phyloP scores from a whole-genome alignment of 2,329 filamentous ascomycete genomes.

The Plectosphaerella sp. region DNA sequence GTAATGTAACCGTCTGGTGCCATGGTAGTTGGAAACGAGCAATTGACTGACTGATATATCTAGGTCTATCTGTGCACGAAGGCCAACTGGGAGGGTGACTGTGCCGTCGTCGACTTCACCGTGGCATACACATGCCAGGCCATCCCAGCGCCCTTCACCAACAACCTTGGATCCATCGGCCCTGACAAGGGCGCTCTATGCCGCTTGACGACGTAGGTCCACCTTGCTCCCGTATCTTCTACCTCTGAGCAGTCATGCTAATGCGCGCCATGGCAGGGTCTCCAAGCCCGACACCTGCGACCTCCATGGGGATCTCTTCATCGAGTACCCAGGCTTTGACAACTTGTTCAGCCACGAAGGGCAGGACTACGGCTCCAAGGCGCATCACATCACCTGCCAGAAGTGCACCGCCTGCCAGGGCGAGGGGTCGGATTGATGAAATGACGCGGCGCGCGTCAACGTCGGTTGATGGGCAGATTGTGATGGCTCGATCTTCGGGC shows the following conservation, averaged over 20 bases:
- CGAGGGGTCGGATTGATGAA: background rate
- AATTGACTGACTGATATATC: background rate
- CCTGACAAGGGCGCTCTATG: constrained; percentile 1
- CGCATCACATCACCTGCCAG: constrained; percentile 1
- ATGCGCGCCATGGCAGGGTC: background rate
- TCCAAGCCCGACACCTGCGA: background rate
- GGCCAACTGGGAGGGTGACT: background rate
- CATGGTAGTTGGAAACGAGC: background rate
- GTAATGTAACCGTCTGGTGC: background rate
- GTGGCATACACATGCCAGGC: background rate
- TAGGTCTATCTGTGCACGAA: background rate
- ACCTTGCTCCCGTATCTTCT: background rate
- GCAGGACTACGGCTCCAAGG: background rate
- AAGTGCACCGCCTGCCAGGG: constrained; percentile 3
- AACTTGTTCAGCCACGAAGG: background rate
- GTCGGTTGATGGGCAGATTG: too few relatives aligned
- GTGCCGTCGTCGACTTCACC: background rate
- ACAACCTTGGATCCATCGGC: constrained; percentile 1
- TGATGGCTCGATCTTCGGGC: too few relatives aligned
- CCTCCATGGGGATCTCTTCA: constrained; percentile 1
- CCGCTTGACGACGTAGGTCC: constrained; percentile 1
- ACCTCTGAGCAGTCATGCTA: background rate
- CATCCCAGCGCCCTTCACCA: background rate
- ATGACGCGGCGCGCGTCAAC: too few relatives aligned
- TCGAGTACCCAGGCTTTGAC: background rate